Conservation (phyloP, 116 monocot genomes). For the Phalaenopsis hybrid region DNA sequence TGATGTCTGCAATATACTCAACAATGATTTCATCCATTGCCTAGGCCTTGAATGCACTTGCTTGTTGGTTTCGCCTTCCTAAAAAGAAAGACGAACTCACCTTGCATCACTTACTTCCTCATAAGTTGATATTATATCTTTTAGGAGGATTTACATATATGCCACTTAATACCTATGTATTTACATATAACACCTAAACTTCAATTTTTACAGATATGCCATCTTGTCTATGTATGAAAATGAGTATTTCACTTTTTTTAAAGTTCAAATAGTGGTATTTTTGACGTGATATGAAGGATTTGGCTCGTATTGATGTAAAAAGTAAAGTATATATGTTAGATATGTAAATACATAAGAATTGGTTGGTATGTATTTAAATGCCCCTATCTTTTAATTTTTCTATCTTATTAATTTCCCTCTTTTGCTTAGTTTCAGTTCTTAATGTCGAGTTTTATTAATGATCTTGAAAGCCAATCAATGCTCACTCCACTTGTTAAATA, state of each 20-base stretch:
- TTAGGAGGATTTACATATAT: too few species aligned
- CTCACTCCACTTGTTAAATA: background rate
- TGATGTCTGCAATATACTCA: background rate
- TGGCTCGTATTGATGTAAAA: too few species aligned
- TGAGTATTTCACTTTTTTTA: too few species aligned
- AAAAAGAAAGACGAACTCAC: background rate
- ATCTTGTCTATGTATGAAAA: too few species aligned
- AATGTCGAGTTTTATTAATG: background rate
- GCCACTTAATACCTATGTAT: too few species aligned
- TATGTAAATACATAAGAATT: too few species aligned
- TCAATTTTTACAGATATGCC: too few species aligned
- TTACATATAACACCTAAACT: too few species aligned
- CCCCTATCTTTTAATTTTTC: background rate
- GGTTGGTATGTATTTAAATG: too few species aligned
- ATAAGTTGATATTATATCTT: background rate
- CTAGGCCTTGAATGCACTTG: background rate
- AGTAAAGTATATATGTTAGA: too few species aligned
- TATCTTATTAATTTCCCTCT: background rate
- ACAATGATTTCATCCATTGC: background rate
- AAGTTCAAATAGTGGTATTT: too few species aligned
- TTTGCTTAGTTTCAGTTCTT: background rate
- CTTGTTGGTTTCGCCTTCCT: background rate
- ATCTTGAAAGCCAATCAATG: background rate
- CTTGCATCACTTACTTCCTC: background rate
- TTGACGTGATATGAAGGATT: too few species aligned